These are phyloP conservation scores for Pezicula radicicola DNA, from an alignment of 2,329 filamentous ascomycete species.

Conservation along the genomic window DNA sequence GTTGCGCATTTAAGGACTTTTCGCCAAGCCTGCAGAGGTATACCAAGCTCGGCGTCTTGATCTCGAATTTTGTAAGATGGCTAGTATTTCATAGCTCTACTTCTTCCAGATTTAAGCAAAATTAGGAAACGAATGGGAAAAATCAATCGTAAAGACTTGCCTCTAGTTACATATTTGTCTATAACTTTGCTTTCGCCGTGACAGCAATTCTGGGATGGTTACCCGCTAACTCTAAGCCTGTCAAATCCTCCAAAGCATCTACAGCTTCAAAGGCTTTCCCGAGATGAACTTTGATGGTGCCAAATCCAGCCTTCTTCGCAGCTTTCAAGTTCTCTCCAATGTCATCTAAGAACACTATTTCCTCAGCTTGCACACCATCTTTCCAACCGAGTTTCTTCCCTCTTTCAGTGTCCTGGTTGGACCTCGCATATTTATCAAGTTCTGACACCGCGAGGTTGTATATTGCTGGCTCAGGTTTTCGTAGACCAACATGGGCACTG, in stretches of 20 bases:
- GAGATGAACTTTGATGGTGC: slow-evolving; percentile 80
- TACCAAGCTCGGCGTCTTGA: too few species aligned
- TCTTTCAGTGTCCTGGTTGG: slow-evolving; percentile 40
- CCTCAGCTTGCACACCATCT: slow-evolving; percentile 53
- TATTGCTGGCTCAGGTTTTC: slow-evolving; percentile 83
- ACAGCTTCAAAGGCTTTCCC: slow-evolving; percentile 80
- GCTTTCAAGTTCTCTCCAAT: slow-evolving; percentile 90
- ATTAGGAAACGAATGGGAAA: too few species aligned
- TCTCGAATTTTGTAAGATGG: too few species aligned
- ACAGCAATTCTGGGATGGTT: slow-evolving; percentile 22
- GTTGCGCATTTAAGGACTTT: too few species aligned
- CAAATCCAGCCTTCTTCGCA: slow-evolving; percentile 70
- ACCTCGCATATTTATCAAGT: slow-evolving; percentile 59
- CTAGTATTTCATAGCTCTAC: too few species aligned
- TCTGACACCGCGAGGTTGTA: slow-evolving; percentile 71
- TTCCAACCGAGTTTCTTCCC: slow-evolving; percentile 42
- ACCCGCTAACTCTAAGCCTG: slow-evolving; percentile 57
- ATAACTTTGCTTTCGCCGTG: slow-evolving; percentile 8
- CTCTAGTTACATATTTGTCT: background rate
- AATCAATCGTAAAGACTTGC: too few species aligned
- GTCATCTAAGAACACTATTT: slow-evolving; percentile 83
- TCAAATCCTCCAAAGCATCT: slow-evolving; percentile 71
- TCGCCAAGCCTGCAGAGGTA: too few species aligned
- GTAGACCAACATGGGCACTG: slow-evolving; percentile 79
- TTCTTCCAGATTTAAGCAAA: too few species aligned